Base-by-base conservation (phyloP, 306 rosid genomes). In the Arachis stenosperma region DNA sequence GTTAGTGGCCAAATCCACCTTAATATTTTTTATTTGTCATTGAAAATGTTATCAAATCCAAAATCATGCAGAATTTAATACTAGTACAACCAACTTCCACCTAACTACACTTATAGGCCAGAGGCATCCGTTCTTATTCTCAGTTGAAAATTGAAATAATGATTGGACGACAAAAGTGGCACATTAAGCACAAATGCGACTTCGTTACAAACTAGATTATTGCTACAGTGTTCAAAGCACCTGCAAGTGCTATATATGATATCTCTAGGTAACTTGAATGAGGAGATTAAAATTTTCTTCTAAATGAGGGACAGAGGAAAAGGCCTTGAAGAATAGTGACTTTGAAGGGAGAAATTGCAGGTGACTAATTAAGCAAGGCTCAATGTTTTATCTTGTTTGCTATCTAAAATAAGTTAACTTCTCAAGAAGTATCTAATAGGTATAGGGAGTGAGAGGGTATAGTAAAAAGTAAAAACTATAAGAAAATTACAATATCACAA, bases 71-170 rank as follows among this genome's bases (percentile, higher is more conserved):
- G 22, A 36, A 62, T 37, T 72, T 50, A 50, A 50, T n/a, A 33
- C 61, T 6, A 13, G 9, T 59, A 56, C 62, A 39, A 62, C 27
- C 76, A 43, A 42, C 15, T 57, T 62, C 50, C 12, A 70, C 47
- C 44, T 53, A 57, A 70, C 29, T 56, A 67, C 42, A 29, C 74
- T 54, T 65, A 11, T 56, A 56, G 65, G 10, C 51, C 55, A 7
- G 47, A 51, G 54, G 42, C 27, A 13, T 27, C n/a, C 43, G 12
- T 65, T 43, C 27, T 22, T 22, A 22, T 22, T 22, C 27, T 22
- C 27, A 22, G 27, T 22, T 22, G 27, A 22, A 22, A 76, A 53
- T 58, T 48, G 69, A 60, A 48, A 61, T 39, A 57, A 40, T 54
- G 58, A 29, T 56, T 47, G 22, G 22, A 27, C 27, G 33, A 12